These are phyloP conservation scores for Claviceps digitariae DNA, from an alignment of 2,329 filamentous ascomycete species.

Conservation along the genomic window DNA sequence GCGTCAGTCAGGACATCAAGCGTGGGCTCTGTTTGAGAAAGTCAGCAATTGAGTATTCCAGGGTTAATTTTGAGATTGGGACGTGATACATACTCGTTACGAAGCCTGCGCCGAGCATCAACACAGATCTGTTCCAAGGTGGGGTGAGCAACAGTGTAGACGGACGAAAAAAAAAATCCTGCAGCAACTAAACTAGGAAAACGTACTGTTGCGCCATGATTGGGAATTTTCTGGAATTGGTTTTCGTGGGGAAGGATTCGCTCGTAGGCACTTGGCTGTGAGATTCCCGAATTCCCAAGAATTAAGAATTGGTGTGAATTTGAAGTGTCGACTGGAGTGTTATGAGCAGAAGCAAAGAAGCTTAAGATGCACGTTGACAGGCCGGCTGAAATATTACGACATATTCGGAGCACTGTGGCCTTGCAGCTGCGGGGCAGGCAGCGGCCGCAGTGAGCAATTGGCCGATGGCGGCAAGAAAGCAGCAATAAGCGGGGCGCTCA, in stretches of 20 bases:
- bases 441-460: not conserved
- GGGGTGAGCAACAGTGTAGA: not conserved
- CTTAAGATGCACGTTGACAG: not conserved
- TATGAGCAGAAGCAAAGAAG: not conserved
- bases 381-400: constrained; percentile 1
- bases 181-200: not conserved
- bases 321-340: not conserved
- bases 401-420: constrained; percentile 2
- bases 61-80: not conserved
- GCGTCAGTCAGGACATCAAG: constrained; percentile 48
- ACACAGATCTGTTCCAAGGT: constrained; percentile 8
- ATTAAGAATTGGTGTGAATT: not conserved
- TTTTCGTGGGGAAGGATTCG: not conserved
- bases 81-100: constrained; percentile 27
- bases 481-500: not conserved
- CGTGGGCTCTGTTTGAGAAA: constrained; percentile 32
- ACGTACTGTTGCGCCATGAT: constrained; percentile 5
- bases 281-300: not conserved
- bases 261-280: not conserved
- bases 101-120: constrained; percentile 40
- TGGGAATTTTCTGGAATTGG: too few relatives aligned
- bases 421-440: constrained; percentile 3
- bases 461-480: constrained; percentile 1
- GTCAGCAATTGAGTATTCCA: not conserved
- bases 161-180: not conserved